A percentile compares a stretch with the other conserved stretches of the same genome.
Evolutionary conservation across 139 green algal species (phyloP).

Genomic region (Mesostigma viride): DNA sequence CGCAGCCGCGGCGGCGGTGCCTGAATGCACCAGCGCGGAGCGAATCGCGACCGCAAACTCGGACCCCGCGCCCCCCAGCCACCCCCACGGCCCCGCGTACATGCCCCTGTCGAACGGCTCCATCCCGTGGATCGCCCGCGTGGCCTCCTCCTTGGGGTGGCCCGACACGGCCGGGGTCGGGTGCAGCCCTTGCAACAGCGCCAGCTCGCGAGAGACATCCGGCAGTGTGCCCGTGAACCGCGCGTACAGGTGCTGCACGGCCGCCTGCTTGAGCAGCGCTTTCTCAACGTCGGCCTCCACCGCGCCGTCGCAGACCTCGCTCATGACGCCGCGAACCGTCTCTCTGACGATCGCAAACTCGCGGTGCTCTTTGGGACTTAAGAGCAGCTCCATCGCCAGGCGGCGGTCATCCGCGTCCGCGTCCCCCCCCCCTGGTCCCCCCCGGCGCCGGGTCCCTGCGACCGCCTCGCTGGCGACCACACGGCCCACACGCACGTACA

Average conservation of each 20-base stretch:
- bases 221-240: conserved; percentile 55
- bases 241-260: conserved; percentile 88
- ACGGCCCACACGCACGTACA: conserved; percentile 63
- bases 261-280: conserved; percentile 59
- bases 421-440: no score
- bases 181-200: conserved; percentile 46
- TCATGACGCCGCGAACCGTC: conserved; percentile 13
- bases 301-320: conserved; percentile 27
- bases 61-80: conserved; percentile 57
- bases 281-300: conserved; percentile 71
- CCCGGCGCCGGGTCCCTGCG: conserved; percentile 68
- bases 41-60: conserved; percentile 97
- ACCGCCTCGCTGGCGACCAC: conserved; percentile 74
- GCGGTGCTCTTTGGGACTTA: conserved; percentile 74
- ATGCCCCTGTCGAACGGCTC: conserved; percentile 92
- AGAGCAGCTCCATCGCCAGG: conserved; percentile 70
- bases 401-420: conserved; percentile 32
- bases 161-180: conserved; percentile 75
- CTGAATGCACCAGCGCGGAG: conserved; percentile 65
- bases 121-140: conserved; percentile 21
- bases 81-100: conserved; percentile 92
- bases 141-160: conserved; percentile 38
- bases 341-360: conserved; percentile 62
- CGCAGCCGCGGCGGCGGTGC: not conserved
- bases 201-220: conserved; percentile 35